phyloP scores from a whole-genome alignment of 1,284 basidiomycete species.

The Austroboletus olivaceoglutinosus region DNA sequence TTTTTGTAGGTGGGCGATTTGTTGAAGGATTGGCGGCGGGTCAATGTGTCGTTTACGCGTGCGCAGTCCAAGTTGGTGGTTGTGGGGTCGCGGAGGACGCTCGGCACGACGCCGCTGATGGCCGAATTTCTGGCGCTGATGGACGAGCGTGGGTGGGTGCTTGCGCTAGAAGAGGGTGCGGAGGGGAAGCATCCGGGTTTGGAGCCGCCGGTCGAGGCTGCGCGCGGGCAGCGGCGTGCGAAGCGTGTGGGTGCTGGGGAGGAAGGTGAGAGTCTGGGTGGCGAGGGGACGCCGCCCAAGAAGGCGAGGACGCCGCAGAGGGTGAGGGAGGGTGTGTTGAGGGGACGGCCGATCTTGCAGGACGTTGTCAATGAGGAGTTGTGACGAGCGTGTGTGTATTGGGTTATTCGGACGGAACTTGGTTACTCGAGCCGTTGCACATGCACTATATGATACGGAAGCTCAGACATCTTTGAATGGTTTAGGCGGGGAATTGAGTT shows the following conservation, averaged over 20 bases:
- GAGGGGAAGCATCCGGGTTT: constrained; percentile 48
- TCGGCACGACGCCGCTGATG: constrained; percentile 61
- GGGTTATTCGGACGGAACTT: not conserved
- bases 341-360: constrained; percentile 53
- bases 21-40: constrained; percentile 89
- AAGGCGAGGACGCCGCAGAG: constrained; percentile 37
- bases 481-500: too few relatives aligned
- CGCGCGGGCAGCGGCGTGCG: constrained; percentile 9
- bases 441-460: too few relatives aligned
- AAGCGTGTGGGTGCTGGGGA: constrained; percentile 17
- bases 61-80: constrained; percentile 89
- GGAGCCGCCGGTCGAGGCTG: constrained; percentile 10
- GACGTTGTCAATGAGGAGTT: constrained; percentile 50
- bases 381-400: not conserved
- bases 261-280: not conserved
- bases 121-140: constrained; percentile 74
- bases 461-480: too few relatives aligned
- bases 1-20: constrained; percentile 79
- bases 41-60: constrained; percentile 96
- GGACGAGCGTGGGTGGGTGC: constrained; percentile 68
- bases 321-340: constrained; percentile 46
- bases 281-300: constrained; percentile 17
- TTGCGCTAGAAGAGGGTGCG: constrained; percentile 53
- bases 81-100: constrained; percentile 79
- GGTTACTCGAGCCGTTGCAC: too few relatives aligned